Conservation (phyloP, 2,329 filamentous ascomycete species). For the Byssochlamys sp. region DNA sequence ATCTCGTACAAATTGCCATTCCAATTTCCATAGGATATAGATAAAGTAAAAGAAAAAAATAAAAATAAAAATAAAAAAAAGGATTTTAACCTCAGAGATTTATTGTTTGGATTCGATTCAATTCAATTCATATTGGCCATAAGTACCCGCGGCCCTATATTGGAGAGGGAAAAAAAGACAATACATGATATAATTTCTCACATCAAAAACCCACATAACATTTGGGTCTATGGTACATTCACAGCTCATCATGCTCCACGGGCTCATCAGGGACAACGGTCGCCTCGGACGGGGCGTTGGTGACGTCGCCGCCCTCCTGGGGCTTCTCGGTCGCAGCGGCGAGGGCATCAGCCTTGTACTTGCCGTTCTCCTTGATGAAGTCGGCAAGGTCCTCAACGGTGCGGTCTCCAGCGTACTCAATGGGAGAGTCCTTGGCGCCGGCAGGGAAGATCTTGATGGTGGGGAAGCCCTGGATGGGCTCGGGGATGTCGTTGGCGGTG, state of each 20-base stretch:
- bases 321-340: conserved; percentile 49
- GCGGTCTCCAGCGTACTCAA: conserved; percentile 80
- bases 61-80: too few relatives aligned
- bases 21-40: too few relatives aligned
- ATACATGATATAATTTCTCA: background rate
- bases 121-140: background rate
- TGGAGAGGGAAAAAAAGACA: background rate
- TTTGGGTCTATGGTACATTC: conserved; percentile 8
- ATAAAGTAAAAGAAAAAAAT: too few relatives aligned
- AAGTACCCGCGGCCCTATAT: background rate
- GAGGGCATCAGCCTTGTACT: conserved; percentile 65
- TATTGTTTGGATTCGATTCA: background rate
- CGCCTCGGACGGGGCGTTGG: conserved; percentile 15
- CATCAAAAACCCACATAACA: background rate
- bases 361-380: conserved; percentile 93
- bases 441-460: conserved; percentile 98
- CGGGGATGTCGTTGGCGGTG: conserved; percentile 88
- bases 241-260: conserved; percentile 32
- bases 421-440: conserved; percentile 70
- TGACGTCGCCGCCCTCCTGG: conserved; percentile 31
- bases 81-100: too few relatives aligned
- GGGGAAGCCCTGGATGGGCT: conserved; percentile 94
- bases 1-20: too few relatives aligned
- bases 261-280: conserved; percentile 6
- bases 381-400: conserved; percentile 82